Percentiles rank a stretch among this genome's conserved stretches.
These are phyloP conservation scores for Vigna unguiculata DNA, from an alignment of 306 rosid species.

Conservation along the genomic window DNA sequence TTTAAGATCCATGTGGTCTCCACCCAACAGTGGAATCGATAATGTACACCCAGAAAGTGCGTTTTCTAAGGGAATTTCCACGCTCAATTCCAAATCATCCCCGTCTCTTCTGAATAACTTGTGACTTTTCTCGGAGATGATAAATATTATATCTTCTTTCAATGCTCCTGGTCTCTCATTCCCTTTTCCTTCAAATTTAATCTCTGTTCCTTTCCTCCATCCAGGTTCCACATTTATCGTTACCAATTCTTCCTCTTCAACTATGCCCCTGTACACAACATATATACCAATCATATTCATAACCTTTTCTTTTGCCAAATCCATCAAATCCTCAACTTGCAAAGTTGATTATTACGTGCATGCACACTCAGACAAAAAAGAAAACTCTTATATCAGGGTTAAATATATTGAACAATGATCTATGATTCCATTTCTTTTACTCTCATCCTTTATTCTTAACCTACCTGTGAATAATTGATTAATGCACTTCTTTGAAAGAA, in stretches of 20 bases:
- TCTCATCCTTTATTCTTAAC: too few species aligned
- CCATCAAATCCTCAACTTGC: background rate
- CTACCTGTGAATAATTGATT: too few species aligned
- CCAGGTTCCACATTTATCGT: slow-evolving; percentile 83
- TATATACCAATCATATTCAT: background rate
- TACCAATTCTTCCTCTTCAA: slow-evolving; percentile 67
- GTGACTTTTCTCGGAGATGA: slow-evolving; percentile 69
- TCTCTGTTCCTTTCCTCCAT: slow-evolving; percentile 87
- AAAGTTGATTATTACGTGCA: too few species aligned
- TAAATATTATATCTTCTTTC: slow-evolving; percentile 63
- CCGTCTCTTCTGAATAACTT: slow-evolving; percentile 70
- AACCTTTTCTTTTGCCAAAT: too few species aligned
- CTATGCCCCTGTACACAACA: slow-evolving; percentile 53
- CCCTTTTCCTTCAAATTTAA: slow-evolving; percentile 83
- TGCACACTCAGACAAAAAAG: too few species aligned
- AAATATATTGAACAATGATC: too few species aligned
- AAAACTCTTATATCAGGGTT: too few species aligned
- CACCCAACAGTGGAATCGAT: slow-evolving; percentile 73
- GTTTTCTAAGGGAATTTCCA: slow-evolving; percentile 66
- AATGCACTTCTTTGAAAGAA: too few species aligned
- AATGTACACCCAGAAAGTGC: slow-evolving; percentile 76
- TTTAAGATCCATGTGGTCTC: slow-evolving; percentile 56
- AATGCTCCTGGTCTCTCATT: slow-evolving; percentile 54
- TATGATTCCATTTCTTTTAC: too few species aligned
- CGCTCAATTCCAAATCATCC: slow-evolving; percentile 68